Percentiles rank a stretch among this genome's conserved stretches.
phyloP scores from a whole-genome alignment of 2,329 filamentous ascomycete genomes.

The Neofusicoccum sp. region DNA sequence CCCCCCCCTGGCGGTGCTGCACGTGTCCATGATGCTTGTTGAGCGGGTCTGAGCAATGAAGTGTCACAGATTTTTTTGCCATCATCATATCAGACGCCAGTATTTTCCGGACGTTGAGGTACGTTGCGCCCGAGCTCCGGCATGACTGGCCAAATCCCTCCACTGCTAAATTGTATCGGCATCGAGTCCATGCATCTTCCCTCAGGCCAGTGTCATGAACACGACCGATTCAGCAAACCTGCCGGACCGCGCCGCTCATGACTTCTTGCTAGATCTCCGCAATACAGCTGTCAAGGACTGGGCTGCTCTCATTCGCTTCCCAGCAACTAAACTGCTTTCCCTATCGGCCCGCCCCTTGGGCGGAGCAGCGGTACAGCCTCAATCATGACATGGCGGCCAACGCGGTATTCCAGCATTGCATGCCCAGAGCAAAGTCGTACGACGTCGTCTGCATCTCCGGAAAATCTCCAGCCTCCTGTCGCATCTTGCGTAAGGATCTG shows the following conservation, averaged over 20 bases:
- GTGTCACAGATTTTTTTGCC: slow-evolving; percentile 3
- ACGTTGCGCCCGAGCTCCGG: background rate
- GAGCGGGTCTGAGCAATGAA: slow-evolving; percentile 13
- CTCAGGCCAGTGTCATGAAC: background rate
- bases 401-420: slow-evolving; percentile 17
- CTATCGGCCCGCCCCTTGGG: slow-evolving; percentile 15
- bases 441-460: slow-evolving; percentile 19
- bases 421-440: slow-evolving; percentile 15
- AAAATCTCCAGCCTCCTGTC: slow-evolving; percentile 19
- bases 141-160: slow-evolving; percentile 7
- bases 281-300: background rate
- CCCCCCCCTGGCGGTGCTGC: slow-evolving; percentile 7
- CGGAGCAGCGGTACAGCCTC: slow-evolving; percentile 12
- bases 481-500: slow-evolving; percentile 20
- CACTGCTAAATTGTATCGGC: background rate
- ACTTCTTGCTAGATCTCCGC: slow-evolving; percentile 5
- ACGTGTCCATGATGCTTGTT: slow-evolving; percentile 14
- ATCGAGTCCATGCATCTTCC: background rate
- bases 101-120: slow-evolving; percentile 1
- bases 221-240: background rate
- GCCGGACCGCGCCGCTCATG: background rate
- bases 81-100: slow-evolving; percentile 15
- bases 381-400: slow-evolving; percentile 12
- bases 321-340: background rate
- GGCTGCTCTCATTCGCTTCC: slow-evolving; percentile 4